phyloP scores from a whole-genome alignment of 768 basidiomycete species.

The Basidioascus undulatus region DNA sequence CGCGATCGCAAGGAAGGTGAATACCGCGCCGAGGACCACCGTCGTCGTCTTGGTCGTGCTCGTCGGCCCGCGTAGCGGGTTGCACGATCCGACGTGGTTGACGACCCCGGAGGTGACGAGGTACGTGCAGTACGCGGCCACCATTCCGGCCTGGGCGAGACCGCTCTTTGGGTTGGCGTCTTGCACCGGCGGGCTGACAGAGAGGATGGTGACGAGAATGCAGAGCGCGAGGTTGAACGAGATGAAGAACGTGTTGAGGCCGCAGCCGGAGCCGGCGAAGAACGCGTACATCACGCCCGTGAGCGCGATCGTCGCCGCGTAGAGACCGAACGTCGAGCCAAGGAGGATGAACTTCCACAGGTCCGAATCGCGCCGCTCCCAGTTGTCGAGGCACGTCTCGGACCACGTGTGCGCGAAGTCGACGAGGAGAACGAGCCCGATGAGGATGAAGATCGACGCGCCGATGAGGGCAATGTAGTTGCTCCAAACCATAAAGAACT shows the following conservation, averaged over 20 bases:
- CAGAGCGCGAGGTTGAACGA: slow-evolving; percentile 71
- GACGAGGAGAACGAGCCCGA: slow-evolving; percentile 87
- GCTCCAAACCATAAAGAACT: slow-evolving; percentile 95
- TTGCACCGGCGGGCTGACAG: slow-evolving; percentile 64
- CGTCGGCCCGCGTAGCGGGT: slow-evolving; percentile 45
- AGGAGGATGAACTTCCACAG: slow-evolving; percentile 93
- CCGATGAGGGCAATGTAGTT: slow-evolving; percentile 73
- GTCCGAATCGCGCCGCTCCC: slow-evolving; percentile 61
- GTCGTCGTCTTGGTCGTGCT: slow-evolving; percentile 56
- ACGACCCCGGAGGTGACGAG: slow-evolving; percentile 79
- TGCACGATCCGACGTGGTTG: slow-evolving; percentile 56
- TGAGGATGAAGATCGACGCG: slow-evolving; percentile 80
- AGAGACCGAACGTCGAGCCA: slow-evolving; percentile 73
- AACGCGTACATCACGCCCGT: slow-evolving; percentile 76
- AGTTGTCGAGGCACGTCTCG: slow-evolving; percentile 84
- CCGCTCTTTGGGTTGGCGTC: slow-evolving; percentile 84
- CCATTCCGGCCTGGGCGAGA: slow-evolving; percentile 84
- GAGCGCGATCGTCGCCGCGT: slow-evolving; percentile 55
- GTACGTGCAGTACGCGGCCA: slow-evolving; percentile 93
- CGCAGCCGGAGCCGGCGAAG: slow-evolving; percentile 68
- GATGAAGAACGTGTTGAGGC: slow-evolving; percentile 90
- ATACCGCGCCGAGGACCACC: slow-evolving; percentile 68
- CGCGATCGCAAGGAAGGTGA: slow-evolving; percentile 94
- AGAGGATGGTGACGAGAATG: slow-evolving; percentile 52
- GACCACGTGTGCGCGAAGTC: slow-evolving; percentile 99